phyloP scores from a whole-genome alignment of 139 green algal species.

The Coccomyxa sp. region DNA sequence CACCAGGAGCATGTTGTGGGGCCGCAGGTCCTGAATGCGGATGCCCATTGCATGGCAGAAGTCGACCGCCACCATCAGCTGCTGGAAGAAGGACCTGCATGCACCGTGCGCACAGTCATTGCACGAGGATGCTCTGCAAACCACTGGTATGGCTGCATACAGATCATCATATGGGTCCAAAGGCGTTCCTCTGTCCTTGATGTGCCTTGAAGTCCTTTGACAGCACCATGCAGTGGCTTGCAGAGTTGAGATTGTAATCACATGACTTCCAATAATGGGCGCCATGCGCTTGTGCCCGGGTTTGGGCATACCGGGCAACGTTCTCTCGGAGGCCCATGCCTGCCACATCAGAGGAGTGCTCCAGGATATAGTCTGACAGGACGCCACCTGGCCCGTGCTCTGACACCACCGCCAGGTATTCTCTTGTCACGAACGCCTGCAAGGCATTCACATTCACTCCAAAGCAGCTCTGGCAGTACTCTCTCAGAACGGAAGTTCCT shows the following conservation, averaged over 20 bases:
- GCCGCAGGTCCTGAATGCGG: constrained; percentile 48
- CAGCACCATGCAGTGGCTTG: background rate
- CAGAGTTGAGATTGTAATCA: background rate
- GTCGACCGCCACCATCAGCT: constrained; percentile 73
- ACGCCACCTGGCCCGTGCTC: constrained; percentile 86
- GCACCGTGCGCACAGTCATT: constrained; percentile 33
- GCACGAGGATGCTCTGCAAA: background rate
- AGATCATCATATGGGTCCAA: no score
- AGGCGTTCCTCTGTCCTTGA: background rate
- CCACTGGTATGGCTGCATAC: no score
- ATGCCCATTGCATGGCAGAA: constrained; percentile 43
- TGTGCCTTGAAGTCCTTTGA: background rate
- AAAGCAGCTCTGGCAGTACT: background rate
- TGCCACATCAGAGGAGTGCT: background rate
- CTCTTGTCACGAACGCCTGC: constrained; percentile 74
- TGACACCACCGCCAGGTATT: constrained; percentile 87
- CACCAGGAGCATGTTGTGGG: constrained; percentile 96
- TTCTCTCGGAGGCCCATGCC: constrained; percentile 71
- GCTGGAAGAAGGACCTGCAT: constrained; percentile 96
- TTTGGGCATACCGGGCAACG: background rate
- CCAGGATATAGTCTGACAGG: constrained; percentile 85
- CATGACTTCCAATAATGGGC: background rate
- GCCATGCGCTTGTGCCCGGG: background rate
- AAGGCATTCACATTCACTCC: background rate
- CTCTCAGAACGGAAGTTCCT: background rate